Evolutionary conservation across 306 rosid genomes (phyloP).

Genomic region (Corylus heterophylla): DNA sequence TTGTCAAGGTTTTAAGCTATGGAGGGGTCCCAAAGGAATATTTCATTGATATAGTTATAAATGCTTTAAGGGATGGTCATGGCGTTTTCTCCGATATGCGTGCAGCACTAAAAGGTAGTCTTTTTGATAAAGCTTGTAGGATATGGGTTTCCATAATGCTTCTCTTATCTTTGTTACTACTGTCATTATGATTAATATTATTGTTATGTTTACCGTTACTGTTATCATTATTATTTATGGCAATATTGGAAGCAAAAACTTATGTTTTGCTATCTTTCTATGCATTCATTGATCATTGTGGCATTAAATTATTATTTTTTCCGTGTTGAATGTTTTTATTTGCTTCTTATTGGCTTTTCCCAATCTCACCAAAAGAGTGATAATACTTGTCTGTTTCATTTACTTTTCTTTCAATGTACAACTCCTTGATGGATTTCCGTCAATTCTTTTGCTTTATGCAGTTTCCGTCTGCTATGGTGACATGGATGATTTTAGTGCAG

Average conservation of each 20-base stretch:
- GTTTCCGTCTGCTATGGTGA: slow-evolving; percentile 50
- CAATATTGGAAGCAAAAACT: not conserved
- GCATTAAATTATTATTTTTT: not conserved
- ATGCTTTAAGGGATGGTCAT: slow-evolving; percentile 43
- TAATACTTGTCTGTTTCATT: slow-evolving; percentile 5
- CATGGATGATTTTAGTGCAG: slow-evolving; percentile 50
- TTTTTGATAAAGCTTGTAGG: slow-evolving; percentile 5
- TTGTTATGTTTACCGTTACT: too few relatives aligned
- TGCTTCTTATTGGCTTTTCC: not conserved
- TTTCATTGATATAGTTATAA: slow-evolving; percentile 52
- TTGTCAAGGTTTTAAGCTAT: slow-evolving; percentile 62
- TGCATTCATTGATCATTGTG: not conserved
- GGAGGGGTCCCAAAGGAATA: slow-evolving; percentile 80
- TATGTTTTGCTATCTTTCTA: not conserved
- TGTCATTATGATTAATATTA: too few relatives aligned
- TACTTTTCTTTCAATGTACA: not conserved
- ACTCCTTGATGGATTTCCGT: not conserved
- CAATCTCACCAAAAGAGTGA: not conserved
- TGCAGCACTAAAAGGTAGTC: slow-evolving; percentile 63
- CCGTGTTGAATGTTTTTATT: not conserved
- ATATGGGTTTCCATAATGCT: not conserved
- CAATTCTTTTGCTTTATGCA: slow-evolving; percentile 35
- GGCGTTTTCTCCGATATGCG: slow-evolving; percentile 50
- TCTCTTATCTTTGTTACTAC: not conserved
- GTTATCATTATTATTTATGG: not conserved